Conservation (phyloP, 768 basidiomycete genomes). For the Tremella yokohamensis region DNA sequence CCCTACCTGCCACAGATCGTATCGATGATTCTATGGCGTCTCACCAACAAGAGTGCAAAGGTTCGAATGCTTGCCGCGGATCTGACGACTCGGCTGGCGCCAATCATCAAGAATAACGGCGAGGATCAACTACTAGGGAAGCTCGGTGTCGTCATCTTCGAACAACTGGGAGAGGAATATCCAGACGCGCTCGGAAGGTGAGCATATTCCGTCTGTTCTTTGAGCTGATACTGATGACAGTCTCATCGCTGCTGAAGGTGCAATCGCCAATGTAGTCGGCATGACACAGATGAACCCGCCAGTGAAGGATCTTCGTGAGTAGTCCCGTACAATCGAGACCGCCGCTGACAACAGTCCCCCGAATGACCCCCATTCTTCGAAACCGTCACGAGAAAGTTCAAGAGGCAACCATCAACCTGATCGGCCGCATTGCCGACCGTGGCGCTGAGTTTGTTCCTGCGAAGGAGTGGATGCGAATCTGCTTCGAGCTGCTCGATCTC, state of each 20-base stretch:
- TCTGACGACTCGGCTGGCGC: conserved; percentile 86
- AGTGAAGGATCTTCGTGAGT: conserved; percentile 95
- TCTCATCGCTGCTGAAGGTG: conserved; percentile 97
- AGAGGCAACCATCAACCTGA: conserved; percentile 98
- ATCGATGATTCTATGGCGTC: conserved; percentile 96
- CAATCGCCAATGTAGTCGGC: conserved; percentile 98
- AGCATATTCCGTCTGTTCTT: conserved; percentile 23
- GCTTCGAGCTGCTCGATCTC: conserved; percentile 93
- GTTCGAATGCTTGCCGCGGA: conserved; percentile 99
- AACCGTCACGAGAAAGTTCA: conserved; percentile 99
- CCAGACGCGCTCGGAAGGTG: conserved; percentile 87
- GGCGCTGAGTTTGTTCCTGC: conserved; percentile 98
- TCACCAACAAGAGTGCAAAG: conserved; percentile 99
- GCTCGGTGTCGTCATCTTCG: conserved; percentile 92
- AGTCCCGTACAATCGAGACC: conserved; percentile 4
- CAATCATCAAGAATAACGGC: conserved; percentile 98
- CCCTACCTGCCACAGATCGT: conserved; percentile 98
- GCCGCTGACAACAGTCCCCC: conserved; percentile 67
- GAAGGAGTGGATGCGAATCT: conserved; percentile 99
- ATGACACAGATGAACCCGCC: conserved; percentile 99
- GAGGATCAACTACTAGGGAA: conserved; percentile 94
- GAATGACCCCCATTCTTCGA: conserved; percentile 99
- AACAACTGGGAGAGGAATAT: conserved; percentile 98
- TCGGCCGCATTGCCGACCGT: conserved; percentile 98
- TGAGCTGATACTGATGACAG: conserved; percentile 53